Conservation (phyloP, 371 early-diverging fungal genomes). For the Fennellomyces sp. region DNA sequence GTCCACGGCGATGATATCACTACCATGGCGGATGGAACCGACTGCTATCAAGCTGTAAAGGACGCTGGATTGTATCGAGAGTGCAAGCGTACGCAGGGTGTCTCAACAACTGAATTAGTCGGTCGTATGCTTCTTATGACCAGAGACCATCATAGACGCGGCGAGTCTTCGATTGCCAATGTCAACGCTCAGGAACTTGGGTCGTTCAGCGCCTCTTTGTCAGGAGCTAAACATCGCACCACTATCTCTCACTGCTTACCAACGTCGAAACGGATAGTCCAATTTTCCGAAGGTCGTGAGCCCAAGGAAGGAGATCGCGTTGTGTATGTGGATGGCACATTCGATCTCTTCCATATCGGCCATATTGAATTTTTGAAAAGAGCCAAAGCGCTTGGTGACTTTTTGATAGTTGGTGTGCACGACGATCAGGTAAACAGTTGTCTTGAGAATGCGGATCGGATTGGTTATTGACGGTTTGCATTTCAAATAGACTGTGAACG, state of each 20-base stretch:
- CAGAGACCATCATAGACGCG: slow-evolving; percentile 78
- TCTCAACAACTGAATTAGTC: slow-evolving; percentile 95
- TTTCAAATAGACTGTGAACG: slow-evolving; percentile 80
- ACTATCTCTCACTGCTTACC: slow-evolving; percentile 86
- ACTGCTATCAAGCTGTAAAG: slow-evolving; percentile 94
- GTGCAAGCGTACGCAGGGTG: slow-evolving; percentile 92
- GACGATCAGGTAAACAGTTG: slow-evolving; percentile 71
- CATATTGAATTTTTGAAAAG: slow-evolving; percentile 92
- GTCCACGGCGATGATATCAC: slow-evolving; percentile 97
- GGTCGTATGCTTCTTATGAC: slow-evolving; percentile 95
- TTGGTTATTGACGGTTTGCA: neutral
- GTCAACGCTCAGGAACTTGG: slow-evolving; percentile 66
- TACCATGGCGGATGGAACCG: slow-evolving; percentile 91
- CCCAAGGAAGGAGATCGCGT: slow-evolving; percentile 69
- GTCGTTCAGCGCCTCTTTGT: slow-evolving; percentile 48
- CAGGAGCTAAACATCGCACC: slow-evolving; percentile 20
- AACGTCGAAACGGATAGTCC: slow-evolving; percentile 83
- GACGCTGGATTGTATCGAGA: slow-evolving; percentile 93
- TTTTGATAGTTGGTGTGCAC: slow-evolving; percentile 92
- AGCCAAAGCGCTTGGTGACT: slow-evolving; percentile 86
- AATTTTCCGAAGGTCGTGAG: slow-evolving; percentile 84
- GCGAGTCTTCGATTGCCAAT: slow-evolving; percentile 56
- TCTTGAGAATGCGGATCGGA: neutral
- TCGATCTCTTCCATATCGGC: slow-evolving; percentile 96
- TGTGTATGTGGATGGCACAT: slow-evolving; percentile 96